Evolutionary conservation across 768 basidiomycete genomes (phyloP).

Genomic region (Rubroboletus satanas): DNA sequence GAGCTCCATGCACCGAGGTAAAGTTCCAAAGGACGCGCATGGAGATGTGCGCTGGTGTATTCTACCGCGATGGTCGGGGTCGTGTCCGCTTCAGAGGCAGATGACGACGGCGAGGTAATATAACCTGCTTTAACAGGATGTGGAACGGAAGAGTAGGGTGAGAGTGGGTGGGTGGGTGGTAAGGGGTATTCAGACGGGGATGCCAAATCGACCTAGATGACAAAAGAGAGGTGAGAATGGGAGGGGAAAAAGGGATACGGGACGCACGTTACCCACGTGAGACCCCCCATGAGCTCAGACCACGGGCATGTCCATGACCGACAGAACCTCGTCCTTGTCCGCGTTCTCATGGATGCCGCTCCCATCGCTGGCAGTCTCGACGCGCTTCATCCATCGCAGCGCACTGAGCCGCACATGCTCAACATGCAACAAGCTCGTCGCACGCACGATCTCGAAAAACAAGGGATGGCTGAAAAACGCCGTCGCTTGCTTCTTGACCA

Average conservation of each 20-base stretch:
- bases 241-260: neutral
- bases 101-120: neutral
- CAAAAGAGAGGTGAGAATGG: neutral
- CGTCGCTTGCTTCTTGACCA: conserved; percentile 36
- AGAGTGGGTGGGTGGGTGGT: conserved; percentile 19
- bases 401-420: conserved; percentile 4
- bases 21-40: conserved; percentile 42
- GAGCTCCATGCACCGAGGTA: conserved; percentile 41
- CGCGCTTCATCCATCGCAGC: conserved; percentile 24
- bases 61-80: conserved; percentile 14
- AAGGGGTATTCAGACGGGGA: conserved; percentile 38
- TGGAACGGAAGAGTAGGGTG: conserved; percentile 16
- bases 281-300: conserved; percentile 17
- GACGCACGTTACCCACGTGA: conserved; percentile 30
- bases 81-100: neutral
- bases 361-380: neutral
- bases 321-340: conserved; percentile 1
- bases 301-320: conserved; percentile 1
- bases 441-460: conserved; percentile 39
- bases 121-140: conserved; percentile 15
- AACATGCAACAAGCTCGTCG: conserved; percentile 3
- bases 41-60: conserved; percentile 25
- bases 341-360: neutral
- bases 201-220: conserved; percentile 31
- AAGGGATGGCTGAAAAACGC: conserved; percentile 41